Conservation (phyloP, 352 stramenopile genomes). For the Phytopythium chamaehyphon region DNA sequence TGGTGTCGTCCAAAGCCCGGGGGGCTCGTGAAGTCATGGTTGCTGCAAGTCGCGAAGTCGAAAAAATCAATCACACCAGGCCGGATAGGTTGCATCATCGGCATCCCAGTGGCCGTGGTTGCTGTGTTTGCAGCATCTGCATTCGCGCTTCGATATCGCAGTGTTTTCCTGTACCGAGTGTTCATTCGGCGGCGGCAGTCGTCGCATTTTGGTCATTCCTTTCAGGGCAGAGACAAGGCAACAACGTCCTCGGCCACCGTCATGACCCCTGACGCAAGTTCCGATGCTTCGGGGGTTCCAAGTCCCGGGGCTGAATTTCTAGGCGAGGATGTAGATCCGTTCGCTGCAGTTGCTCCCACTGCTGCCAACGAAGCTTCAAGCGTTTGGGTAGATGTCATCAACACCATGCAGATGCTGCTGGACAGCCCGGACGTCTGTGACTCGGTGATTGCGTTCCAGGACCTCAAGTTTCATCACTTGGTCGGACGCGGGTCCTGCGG, state of each 20-base stretch:
- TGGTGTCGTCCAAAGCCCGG: constrained; percentile 27
- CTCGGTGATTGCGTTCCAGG: constrained; percentile 25
- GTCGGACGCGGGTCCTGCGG: constrained; percentile 17
- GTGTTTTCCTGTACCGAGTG: constrained; percentile 14
- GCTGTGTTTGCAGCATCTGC: constrained; percentile 11
- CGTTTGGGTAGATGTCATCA: constrained; percentile 7
- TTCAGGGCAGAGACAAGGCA: neutral
- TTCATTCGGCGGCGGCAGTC: constrained; percentile 2
- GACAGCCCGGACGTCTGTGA: constrained; percentile 19
- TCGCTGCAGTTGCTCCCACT: constrained; percentile 11
- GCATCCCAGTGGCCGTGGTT: constrained; percentile 24
- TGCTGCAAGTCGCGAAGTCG: constrained; percentile 15
- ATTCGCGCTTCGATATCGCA: constrained; percentile 6
- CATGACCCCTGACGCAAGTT: neutral
- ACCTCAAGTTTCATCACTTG: constrained; percentile 29
- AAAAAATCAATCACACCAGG: constrained; percentile 1
- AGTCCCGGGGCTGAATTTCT: constrained; percentile 11
- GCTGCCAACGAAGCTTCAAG: constrained; percentile 13
- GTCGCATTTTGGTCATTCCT: neutral
- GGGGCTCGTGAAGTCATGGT: constrained; percentile 29
- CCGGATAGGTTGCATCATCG: constrained; percentile 18
- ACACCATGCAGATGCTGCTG: constrained; percentile 14
- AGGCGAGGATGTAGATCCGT: constrained; percentile 8
- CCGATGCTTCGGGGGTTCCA: neutral
- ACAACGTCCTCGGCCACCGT: neutral